A percentile compares a stretch with the other conserved stretches of the same genome.
Conservation (phyloP, 768 basidiomycete genomes). For the Boletus sp. region DNA sequence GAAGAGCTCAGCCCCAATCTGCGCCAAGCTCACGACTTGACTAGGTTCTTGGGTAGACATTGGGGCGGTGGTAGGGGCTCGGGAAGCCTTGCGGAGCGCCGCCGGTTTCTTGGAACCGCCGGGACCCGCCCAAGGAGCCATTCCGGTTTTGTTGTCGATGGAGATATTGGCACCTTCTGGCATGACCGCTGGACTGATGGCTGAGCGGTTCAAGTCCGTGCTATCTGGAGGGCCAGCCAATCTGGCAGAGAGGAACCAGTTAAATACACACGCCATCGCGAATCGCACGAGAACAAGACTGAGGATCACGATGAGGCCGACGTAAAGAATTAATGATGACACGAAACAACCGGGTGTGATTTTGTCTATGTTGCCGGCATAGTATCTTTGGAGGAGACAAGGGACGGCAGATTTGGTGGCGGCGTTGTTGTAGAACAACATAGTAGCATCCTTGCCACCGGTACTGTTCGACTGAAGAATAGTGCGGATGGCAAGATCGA, state of each 20-base stretch:
- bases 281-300: constrained; percentile 89
- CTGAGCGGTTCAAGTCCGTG: constrained; percentile 72
- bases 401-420: constrained; percentile 65
- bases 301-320: constrained; percentile 88
- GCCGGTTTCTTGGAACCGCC: constrained; percentile 49
- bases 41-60: constrained; percentile 41
- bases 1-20: constrained; percentile 94
- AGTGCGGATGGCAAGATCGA: constrained; percentile 81
- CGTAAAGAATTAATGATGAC: constrained; percentile 83
- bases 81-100: constrained; percentile 37
- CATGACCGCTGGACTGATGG: constrained; percentile 92
- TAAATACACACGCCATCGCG: constrained; percentile 94
- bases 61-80: constrained; percentile 48
- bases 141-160: constrained; percentile 87
- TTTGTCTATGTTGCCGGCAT: constrained; percentile 95
- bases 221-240: constrained; percentile 75
- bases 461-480: constrained; percentile 44
- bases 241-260: constrained; percentile 87
- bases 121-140: constrained; percentile 87
- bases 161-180: constrained; percentile 94
- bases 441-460: constrained; percentile 86
- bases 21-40: constrained; percentile 69
- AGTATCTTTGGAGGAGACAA: constrained; percentile 83
- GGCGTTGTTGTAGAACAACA: constrained; percentile 72
- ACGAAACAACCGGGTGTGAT: constrained; percentile 95